These are phyloP conservation scores for Fusarium scirpi DNA, from an alignment of 2,329 filamentous ascomycete genomes.

Conservation along the genomic window DNA sequence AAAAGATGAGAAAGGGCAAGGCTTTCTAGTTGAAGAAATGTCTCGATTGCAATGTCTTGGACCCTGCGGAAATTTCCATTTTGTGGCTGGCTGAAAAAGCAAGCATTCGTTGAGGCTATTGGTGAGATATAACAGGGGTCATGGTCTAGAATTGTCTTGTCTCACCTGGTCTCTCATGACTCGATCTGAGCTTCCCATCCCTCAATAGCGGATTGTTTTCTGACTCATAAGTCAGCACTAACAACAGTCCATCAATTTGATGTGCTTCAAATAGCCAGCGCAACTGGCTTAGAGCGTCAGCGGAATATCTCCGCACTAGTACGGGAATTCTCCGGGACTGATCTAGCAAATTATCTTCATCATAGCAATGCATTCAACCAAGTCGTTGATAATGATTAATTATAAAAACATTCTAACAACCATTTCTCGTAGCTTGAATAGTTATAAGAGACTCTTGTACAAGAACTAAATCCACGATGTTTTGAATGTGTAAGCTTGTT, in stretches of 20 bases:
- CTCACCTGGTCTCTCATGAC: not conserved
- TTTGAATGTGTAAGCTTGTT: too few species aligned
- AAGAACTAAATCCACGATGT: too few species aligned
- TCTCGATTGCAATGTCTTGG: not conserved
- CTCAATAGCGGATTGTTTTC: not conserved
- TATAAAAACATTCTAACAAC: too few species aligned
- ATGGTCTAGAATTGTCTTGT: not conserved
- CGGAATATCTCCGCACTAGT: not conserved
- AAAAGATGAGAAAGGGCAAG: fast-evolving
- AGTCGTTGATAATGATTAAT: too few species aligned
- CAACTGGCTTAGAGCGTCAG: fast-evolving
- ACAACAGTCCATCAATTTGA: too few species aligned
- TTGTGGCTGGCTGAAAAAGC: not conserved
- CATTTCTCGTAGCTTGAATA: too few species aligned
- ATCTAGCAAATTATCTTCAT: too few species aligned
- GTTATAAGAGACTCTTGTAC: too few species aligned
- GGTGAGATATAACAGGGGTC: not conserved
- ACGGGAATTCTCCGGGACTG: not conserved
- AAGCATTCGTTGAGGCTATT: not conserved
- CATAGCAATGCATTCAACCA: too few species aligned
- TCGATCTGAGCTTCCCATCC: not conserved
- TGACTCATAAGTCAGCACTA: not conserved
- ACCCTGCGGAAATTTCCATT: not conserved
- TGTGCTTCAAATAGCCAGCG: too few species aligned
- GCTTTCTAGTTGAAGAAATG: not conserved